phyloP scores from a whole-genome alignment of 2,329 filamentous ascomycete species.

The Capronia coronata region DNA sequence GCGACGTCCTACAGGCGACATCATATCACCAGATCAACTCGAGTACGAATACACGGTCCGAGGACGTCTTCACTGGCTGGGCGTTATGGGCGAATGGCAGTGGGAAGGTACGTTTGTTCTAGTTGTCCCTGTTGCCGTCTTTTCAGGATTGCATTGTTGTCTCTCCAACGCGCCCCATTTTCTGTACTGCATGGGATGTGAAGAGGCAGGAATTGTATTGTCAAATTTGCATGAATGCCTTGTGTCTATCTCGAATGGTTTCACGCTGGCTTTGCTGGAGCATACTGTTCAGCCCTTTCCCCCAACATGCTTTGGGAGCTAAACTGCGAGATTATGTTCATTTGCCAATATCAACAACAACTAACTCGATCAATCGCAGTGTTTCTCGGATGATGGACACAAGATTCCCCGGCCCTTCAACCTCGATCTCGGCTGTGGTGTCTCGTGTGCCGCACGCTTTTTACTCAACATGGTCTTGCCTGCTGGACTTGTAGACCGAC shows the following conservation, averaged over 20 bases:
- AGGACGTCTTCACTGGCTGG: slow-evolving; percentile 61
- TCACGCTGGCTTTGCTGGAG: background rate
- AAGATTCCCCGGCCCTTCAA: background rate
- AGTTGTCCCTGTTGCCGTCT: slow-evolving; percentile 5
- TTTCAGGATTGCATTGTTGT: background rate
- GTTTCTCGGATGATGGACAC: slow-evolving; percentile 35
- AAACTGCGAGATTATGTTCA: no score
- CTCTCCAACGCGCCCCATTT: background rate
- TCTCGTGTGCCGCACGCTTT: background rate
- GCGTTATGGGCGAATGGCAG: slow-evolving; percentile 65
- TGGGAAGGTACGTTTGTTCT: slow-evolving; percentile 61
- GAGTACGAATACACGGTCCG: slow-evolving; percentile 59
- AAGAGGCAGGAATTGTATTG: background rate
- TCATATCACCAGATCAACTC: slow-evolving; percentile 30
- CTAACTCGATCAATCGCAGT: slow-evolving; percentile 29
- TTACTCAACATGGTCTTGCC: slow-evolving; percentile 1
- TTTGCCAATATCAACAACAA: background rate
- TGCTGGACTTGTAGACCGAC: slow-evolving; percentile 1
- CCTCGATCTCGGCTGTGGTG: background rate
- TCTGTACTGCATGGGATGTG: background rate
- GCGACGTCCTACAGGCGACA: slow-evolving; percentile 33
- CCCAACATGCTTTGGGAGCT: no score
- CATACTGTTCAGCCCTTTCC: no score
- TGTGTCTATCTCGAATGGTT: background rate
- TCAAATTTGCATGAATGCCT: background rate